These are phyloP conservation scores for Rhizophora mangle DNA, from an alignment of 345 rosid genomes.

Conservation along the genomic window DNA sequence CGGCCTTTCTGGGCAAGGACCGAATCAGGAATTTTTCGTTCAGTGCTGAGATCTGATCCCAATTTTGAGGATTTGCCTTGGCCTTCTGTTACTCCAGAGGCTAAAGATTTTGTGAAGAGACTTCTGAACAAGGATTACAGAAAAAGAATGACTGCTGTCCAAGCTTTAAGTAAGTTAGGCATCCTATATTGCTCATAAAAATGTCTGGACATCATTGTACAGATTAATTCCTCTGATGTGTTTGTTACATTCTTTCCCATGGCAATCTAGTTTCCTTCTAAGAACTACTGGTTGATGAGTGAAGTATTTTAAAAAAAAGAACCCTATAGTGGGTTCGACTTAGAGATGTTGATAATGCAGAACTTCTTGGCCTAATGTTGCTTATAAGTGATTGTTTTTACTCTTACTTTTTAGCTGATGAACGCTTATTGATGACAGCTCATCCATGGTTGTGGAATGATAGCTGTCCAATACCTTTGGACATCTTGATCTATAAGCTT, in stretches of 20 bases:
- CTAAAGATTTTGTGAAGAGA: constrained; percentile 86
- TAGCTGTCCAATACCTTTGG: constrained; percentile 57
- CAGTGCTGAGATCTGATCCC: constrained; percentile 90
- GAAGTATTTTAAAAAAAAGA: too few relatives aligned
- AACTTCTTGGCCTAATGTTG: not conserved
- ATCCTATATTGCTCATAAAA: not conserved
- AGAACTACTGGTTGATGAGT: not conserved
- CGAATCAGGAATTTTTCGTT: constrained; percentile 94
- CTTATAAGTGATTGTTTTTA: not conserved
- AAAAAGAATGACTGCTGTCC: constrained; percentile 97
- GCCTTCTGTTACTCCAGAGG: constrained; percentile 82
- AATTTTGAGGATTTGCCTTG: constrained; percentile 88
- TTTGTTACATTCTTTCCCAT: not conserved
- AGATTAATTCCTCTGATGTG: not conserved
- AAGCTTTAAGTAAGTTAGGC: constrained; percentile 70
- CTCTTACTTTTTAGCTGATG: constrained; percentile 3
- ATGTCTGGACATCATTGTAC: not conserved
- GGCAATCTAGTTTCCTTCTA: not conserved
- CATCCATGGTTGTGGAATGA: constrained; percentile 88
- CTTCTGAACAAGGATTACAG: constrained; percentile 92
- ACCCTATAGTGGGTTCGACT: not conserved
- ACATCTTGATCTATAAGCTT: constrained; percentile 71
- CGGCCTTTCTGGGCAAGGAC: constrained; percentile 95
- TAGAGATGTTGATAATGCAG: constrained; percentile 2
- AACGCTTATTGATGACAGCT: constrained; percentile 45